Conservation (phyloP, 306 rosid genomes). For the Arachis stenosperma region DNA sequence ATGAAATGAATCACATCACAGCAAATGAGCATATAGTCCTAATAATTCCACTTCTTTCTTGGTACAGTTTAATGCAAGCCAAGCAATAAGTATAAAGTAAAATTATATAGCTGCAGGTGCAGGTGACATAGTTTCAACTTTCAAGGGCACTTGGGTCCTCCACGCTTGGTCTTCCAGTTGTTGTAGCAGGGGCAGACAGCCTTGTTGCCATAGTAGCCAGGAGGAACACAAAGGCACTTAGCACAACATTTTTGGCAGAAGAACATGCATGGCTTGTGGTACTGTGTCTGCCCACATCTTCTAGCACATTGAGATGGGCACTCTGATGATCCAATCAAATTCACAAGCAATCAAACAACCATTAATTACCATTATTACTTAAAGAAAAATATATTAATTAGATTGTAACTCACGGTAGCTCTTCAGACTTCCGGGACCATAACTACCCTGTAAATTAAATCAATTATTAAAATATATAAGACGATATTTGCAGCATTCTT, state of each 20-base stretch:
- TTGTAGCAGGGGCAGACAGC: constrained; percentile 67
- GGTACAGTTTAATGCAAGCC: no score
- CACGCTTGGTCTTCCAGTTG: constrained; percentile 67
- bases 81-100: not conserved
- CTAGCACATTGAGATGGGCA: constrained; percentile 51
- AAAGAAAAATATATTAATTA: not conserved
- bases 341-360: not conserved
- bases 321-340: constrained; percentile 39
- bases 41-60: constrained; percentile 23
- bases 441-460: constrained; percentile 43
- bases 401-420: constrained; percentile 45
- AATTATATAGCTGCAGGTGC: not conserved
- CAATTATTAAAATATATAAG: no score
- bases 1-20: not conserved
- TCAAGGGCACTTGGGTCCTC: constrained; percentile 73
- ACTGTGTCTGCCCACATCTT: constrained; percentile 54
- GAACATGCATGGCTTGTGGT: constrained; percentile 62
- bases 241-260: constrained; percentile 61
- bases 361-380: not conserved
- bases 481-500: no score
- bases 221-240: constrained; percentile 60
- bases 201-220: constrained; percentile 66
- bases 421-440: constrained; percentile 58
- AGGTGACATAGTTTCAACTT: not conserved
- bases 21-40: no score